Evolutionary conservation across 352 stramenopile species (phyloP), one percentile per base, ranked within the genome.

Genomic region (Phytopythium boreale): DNA sequence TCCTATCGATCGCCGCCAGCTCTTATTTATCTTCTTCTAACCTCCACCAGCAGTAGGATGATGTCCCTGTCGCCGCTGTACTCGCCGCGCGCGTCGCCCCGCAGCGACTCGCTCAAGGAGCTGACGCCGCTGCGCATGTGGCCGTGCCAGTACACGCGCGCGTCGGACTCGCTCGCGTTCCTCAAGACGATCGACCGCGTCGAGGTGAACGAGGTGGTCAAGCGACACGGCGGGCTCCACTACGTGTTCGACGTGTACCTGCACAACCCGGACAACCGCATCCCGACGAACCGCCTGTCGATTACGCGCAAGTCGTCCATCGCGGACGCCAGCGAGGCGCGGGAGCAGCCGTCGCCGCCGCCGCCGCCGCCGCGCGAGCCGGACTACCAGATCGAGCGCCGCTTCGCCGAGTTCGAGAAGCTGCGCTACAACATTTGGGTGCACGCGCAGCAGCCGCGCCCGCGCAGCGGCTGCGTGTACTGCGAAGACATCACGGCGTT

Each of bases 201-300:
- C 19, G 73, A 79, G 46, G 66, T 84, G 41, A 64, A 63, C 51
- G 63, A 69, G 46, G 70, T 62, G 20, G 68, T 74, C 58, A 77
- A 75, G 62, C 55, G 70, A 44, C 56, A 78, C 50, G 70, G 75
- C 26, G 66, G 67, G 8, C 56, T 72, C 27, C 62, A 70, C 56
- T 81, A 75, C 61, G 70, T 77, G 22, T 55, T 85, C 55, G 74
- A 69, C 43, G 61, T 85, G 8, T 82, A 76, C 61, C 64, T 81
- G 47, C 75, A 79, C 67, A 77, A 79, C 59, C 64, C 71, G 15
- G 69, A 75, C 36, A 81, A 61, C 50, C 74, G 74, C 37, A 82
- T 85, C 64, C 77, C 77, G 20, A 82, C 77, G 39, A 74, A 62
- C 29, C 70, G 75, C 15, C 59, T 49, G 14, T 73, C 70, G 29